Evolutionary conservation across 768 basidiomycete genomes (phyloP), one percentile per base, ranked within the genome.

Genomic region (Sporobolomyces pararoseus): DNA sequence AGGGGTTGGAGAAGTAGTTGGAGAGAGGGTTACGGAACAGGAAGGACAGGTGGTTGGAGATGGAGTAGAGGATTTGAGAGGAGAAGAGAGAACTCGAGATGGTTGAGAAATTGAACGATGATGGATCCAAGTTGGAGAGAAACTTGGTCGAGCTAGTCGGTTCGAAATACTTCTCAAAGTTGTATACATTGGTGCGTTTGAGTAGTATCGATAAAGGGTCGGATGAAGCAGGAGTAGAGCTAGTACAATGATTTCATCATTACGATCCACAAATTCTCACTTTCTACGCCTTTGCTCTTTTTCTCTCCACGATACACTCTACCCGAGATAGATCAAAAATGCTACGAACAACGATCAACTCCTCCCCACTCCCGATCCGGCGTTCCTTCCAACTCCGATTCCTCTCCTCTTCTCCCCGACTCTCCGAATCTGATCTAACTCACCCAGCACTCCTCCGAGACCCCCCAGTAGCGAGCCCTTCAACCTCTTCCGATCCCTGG

Each of bases 1-100:
- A 79, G 77, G 12, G 80, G 76, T 23, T 70, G 3, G 50, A 54
- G 66, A 32, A 17, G 75, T 32, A 23, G 71, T n/a, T 53, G 2
- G 77, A 71, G 37, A 78, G 47, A 16, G 72, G 53, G 5, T 69
- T 21, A 7, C 47, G 37, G 63, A 79, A 81, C 80, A 80, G 49
- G 76, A 35, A 13, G 60, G 53, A 17, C 63, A 55, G 32, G 65
- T 54, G 9, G 63, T 27, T 25, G n/a, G 29, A 21, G 62, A 53
- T 34, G 23, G 55, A 19, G 39, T 64, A 50, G 57, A 46, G 42
- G 19, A 55, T 44, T 50, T 46, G 27, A 0, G 63, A 55, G 53
- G 60, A 4, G 23, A 14, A 44, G 23, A 46, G 32, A 49, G 46
- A 16, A 1, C 19, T 14, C 32, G 34, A 49, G 53, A 23, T 14